phyloP scores from a whole-genome alignment of 2,329 filamentous ascomycete species.

The Myriosclerotinia curreyana region DNA sequence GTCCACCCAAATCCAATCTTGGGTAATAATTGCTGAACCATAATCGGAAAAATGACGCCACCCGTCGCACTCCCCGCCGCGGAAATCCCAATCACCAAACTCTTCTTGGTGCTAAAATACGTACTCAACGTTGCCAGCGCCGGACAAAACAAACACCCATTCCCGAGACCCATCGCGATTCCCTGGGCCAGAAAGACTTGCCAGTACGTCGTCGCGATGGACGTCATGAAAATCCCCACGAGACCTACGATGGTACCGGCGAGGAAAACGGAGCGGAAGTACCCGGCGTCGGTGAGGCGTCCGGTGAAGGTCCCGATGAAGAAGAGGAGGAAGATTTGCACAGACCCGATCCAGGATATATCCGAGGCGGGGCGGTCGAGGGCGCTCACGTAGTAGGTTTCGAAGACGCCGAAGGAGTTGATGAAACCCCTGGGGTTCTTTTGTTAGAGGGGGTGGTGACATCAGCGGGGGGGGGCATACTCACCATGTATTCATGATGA shows the following conservation, averaged over 20 bases:
- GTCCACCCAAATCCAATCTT: constrained; percentile 48
- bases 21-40: constrained; percentile 44
- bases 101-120: constrained; percentile 44
- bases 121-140: constrained; percentile 42
- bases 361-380: constrained; percentile 40
- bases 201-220: constrained; percentile 43
- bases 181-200: constrained; percentile 47
- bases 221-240: constrained; percentile 44
- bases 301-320: constrained; percentile 44
- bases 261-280: constrained; percentile 38
- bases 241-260: constrained; percentile 38
- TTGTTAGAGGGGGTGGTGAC: constrained; percentile 15
- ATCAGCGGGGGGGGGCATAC: too few relatives aligned
- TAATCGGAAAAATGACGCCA: constrained; percentile 45
- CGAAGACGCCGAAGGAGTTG: constrained; percentile 46
- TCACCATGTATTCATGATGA: constrained; percentile 38
- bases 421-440: constrained; percentile 37
- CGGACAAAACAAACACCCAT: constrained; percentile 45
- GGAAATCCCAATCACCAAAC: constrained; percentile 42
- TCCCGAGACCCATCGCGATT: constrained; percentile 43
- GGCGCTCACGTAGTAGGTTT: constrained; percentile 43
- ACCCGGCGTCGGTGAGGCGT: constrained; percentile 43
- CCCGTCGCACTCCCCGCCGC: constrained; percentile 43
- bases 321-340: constrained; percentile 45
- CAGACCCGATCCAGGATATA: constrained; percentile 48